phyloP scores from a whole-genome alignment of 73 alveolate species.

The Effrenium voratum region DNA sequence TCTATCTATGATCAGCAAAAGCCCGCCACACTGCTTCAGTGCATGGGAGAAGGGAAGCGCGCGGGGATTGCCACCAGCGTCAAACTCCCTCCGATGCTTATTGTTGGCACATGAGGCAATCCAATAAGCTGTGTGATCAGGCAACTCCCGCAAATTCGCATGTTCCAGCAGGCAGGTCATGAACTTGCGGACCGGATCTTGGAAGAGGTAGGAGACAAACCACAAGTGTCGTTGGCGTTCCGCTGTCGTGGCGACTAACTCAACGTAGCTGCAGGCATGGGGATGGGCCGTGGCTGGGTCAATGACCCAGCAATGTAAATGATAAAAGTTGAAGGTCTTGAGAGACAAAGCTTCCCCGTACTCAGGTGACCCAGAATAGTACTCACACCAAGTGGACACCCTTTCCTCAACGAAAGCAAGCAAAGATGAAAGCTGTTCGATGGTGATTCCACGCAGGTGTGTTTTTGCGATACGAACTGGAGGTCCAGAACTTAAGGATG shows the following conservation, averaged over 20 bases:
- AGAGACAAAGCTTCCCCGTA: slow-evolving; percentile 35
- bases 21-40: slow-evolving; percentile 18
- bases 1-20: not conserved
- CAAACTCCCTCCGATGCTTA: not conserved
- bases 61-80: not conserved
- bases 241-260: slow-evolving; percentile 17
- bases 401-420: slow-evolving; percentile 1
- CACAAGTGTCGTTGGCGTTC: slow-evolving; percentile 25
- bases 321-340: not conserved
- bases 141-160: slow-evolving; percentile 52
- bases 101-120: slow-evolving; percentile 4
- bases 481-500: slow-evolving; percentile 39
- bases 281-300: slow-evolving; percentile 14
- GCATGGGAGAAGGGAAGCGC: not conserved
- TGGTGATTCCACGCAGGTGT: slow-evolving; percentile 45
- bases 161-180: slow-evolving; percentile 20
- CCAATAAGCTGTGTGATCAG: slow-evolving; percentile 44
- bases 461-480: slow-evolving; percentile 13
- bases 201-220: not conserved
- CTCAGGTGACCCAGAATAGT: not conserved
- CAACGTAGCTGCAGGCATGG: slow-evolving; percentile 10
- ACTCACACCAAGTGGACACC: slow-evolving; percentile 9
- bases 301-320: not conserved
- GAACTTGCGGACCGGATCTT: not conserved
- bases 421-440: not conserved